These are phyloP conservation scores for Theileria sp. DNA, from an alignment of 169 alveolate genomes.

Conservation along the genomic window DNA sequence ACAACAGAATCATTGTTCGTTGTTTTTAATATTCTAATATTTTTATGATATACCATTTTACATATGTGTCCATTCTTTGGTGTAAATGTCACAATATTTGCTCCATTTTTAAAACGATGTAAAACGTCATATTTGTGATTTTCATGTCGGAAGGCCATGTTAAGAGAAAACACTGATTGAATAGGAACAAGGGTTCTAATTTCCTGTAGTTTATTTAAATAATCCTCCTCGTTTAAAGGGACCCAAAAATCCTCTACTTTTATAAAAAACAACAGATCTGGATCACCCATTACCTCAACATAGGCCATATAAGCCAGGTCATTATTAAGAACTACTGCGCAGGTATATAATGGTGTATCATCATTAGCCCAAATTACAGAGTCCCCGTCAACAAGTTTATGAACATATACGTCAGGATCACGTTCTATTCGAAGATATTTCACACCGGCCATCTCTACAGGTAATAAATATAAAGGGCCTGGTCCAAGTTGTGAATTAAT, in stretches of 20 bases:
- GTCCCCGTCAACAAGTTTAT: slow-evolving; percentile 5
- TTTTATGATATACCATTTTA: background rate
- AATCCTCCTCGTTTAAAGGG: background rate
- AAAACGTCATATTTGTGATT: background rate
- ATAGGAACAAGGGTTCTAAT: background rate
- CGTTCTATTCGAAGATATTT: background rate
- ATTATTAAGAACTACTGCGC: background rate
- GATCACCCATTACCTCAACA: background rate
- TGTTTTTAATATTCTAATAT: background rate
- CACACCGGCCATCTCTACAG: background rate
- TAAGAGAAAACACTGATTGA: background rate
- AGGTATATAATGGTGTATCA: background rate
- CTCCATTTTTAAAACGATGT: background rate
- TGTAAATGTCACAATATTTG: background rate
- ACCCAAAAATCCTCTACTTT: background rate
- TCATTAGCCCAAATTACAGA: background rate
- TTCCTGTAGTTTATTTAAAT: background rate
- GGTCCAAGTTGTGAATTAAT: background rate
- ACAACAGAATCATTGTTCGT: background rate
- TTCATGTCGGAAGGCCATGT: slow-evolving; percentile 1
- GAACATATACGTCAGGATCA: background rate
- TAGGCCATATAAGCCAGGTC: background rate
- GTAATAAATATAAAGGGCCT: background rate
- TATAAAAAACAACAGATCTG: background rate
- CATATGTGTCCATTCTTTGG: background rate